A percentile compares a stretch with the other conserved stretches of the same genome.
phyloP scores from a whole-genome alignment of 2,329 filamentous ascomycete species.

The Didymellaceae sp. region DNA sequence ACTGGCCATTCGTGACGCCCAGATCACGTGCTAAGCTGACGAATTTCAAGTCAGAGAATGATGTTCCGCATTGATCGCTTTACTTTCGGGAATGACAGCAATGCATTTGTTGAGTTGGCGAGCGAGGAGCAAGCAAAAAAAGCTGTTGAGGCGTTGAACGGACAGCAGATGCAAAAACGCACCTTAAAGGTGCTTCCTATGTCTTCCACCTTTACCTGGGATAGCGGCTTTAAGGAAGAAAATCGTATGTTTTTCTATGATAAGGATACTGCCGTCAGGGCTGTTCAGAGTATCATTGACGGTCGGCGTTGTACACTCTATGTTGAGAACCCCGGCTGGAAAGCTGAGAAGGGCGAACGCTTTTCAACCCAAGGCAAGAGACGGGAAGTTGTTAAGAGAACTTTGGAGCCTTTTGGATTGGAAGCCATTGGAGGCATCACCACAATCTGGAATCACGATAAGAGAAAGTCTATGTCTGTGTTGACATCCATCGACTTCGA shows the following conservation, averaged over 20 bases:
- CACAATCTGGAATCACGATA: constrained; percentile 9
- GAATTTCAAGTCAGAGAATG: constrained; percentile 21
- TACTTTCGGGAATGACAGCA: constrained; percentile 19
- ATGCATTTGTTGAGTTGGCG: constrained; percentile 26
- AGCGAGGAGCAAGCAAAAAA: constrained; percentile 25
- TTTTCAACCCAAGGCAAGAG: constrained; percentile 7
- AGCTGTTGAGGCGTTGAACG: constrained; percentile 17
- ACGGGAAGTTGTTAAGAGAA: constrained; percentile 13
- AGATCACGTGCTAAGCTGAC: constrained; percentile 10
- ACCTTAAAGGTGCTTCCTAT: constrained; percentile 1
- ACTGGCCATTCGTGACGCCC: too few relatives aligned
- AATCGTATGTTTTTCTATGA: constrained; percentile 16
- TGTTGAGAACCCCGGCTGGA: constrained; percentile 31
- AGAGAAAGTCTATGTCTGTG: background rate
- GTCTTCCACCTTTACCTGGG: constrained; percentile 21
- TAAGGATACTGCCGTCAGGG: constrained; percentile 9
- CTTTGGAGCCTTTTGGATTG: constrained; percentile 26
- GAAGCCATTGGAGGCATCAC: constrained; percentile 20
- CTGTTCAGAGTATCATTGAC: constrained; percentile 24
- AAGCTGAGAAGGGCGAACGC: background rate
- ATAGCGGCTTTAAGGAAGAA: background rate
- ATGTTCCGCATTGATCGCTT: constrained; percentile 31
- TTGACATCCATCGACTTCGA: constrained; percentile 31
- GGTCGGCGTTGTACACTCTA: constrained; percentile 26
- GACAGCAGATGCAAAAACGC: background rate